Conservation (phyloP, 2,329 filamentous ascomycete species). For the Ophiosphaerella narmari region DNA sequence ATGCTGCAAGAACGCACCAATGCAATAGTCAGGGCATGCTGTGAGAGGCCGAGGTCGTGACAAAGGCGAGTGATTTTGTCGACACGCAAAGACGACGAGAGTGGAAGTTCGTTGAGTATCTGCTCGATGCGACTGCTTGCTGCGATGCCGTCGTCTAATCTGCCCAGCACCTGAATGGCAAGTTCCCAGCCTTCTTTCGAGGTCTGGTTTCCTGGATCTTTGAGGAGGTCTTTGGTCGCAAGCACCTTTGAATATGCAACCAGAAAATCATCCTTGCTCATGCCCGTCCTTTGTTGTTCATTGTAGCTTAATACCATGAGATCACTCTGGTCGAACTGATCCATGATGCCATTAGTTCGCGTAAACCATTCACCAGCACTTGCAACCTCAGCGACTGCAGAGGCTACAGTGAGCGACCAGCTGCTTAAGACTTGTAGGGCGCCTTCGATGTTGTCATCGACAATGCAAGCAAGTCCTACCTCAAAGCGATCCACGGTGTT, state of each 20-base stretch:
- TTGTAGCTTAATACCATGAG: constrained; percentile 76
- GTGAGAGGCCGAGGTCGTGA: constrained; percentile 75
- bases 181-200: constrained; percentile 81
- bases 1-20: constrained; percentile 64
- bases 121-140: constrained; percentile 76
- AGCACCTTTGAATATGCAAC: constrained; percentile 75
- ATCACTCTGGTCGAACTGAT: constrained; percentile 79
- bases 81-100: constrained; percentile 72
- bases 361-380: constrained; percentile 84
- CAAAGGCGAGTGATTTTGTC: constrained; percentile 82
- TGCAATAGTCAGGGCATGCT: constrained; percentile 79
- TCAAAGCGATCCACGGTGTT: constrained; percentile 78
- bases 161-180: constrained; percentile 78
- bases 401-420: constrained; percentile 81
- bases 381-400: constrained; percentile 81
- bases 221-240: constrained; percentile 50
- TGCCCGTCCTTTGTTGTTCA: constrained; percentile 37
- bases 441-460: constrained; percentile 81
- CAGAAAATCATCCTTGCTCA: constrained; percentile 80
- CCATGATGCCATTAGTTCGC: constrained; percentile 55
- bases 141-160: constrained; percentile 73
- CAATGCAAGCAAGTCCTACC: constrained; percentile 77
- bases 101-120: constrained; percentile 72
- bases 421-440: constrained; percentile 73
- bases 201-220: constrained; percentile 33